phyloP scores from a whole-genome alignment of 192 early-diverging fungal species.

The Coemansia sp. region DNA sequence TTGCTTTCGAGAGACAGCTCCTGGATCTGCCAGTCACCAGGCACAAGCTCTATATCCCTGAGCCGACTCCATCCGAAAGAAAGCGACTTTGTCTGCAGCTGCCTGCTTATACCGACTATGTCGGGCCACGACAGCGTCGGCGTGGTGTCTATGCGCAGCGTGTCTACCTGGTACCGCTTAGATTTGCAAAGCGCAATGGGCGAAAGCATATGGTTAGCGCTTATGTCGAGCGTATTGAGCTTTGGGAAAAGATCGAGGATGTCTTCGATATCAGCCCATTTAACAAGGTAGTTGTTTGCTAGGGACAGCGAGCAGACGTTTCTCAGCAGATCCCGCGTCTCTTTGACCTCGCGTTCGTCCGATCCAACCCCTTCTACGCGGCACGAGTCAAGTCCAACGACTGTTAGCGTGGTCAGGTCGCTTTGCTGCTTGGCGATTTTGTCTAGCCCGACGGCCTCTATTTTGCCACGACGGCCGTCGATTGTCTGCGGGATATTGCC shows the following conservation, averaged over 20 bases:
- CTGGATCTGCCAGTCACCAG: slow-evolving; percentile 1
- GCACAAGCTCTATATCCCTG: background rate
- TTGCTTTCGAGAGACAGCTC: too few species aligned
- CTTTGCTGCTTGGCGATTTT: slow-evolving; percentile 20
- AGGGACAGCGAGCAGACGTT: slow-evolving; percentile 17
- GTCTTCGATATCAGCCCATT: slow-evolving; percentile 13
- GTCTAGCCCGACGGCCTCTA: slow-evolving; percentile 38
- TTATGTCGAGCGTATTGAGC: slow-evolving; percentile 21
- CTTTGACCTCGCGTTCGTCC: background rate
- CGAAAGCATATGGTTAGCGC: slow-evolving; percentile 23
- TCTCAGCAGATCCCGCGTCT: slow-evolving; percentile 2
- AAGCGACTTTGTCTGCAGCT: slow-evolving; percentile 4
- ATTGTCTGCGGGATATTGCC: slow-evolving; percentile 10
- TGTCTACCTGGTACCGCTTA: slow-evolving; percentile 1
- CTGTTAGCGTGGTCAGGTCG: slow-evolving; percentile 3
- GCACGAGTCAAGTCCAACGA: slow-evolving; percentile 17
- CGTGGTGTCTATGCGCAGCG: slow-evolving; percentile 22
- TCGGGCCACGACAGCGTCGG: slow-evolving; percentile 17
- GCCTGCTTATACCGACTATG: background rate
- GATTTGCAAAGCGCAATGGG: background rate
- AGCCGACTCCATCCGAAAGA: slow-evolving; percentile 30
- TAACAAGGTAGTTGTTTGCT: slow-evolving; percentile 28
- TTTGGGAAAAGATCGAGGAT: slow-evolving; percentile 12
- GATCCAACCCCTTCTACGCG: slow-evolving; percentile 5
- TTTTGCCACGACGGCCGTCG: slow-evolving; percentile 31